Evolutionary conservation across 2,329 filamentous ascomycete species (phyloP).

Genomic region (Ceratocystis destructans): DNA sequence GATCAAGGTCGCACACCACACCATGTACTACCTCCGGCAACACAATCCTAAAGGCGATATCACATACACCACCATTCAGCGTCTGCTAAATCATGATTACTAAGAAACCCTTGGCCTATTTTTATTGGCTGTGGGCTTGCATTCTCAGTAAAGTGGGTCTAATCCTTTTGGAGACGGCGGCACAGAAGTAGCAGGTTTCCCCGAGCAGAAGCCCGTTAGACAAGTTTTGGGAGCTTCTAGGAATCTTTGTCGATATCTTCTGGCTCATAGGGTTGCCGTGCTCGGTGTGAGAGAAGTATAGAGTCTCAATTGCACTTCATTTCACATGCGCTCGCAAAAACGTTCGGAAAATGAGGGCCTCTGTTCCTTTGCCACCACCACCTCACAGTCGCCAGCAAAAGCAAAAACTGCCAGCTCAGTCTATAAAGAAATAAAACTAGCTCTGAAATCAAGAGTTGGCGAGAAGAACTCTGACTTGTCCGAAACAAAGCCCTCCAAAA

Average conservation of each 20-base stretch:
- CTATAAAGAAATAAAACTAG: too few species aligned
- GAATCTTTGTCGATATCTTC: not conserved
- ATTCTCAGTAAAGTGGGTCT: not conserved
- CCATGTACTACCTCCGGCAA: not conserved
- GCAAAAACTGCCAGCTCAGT: too few species aligned
- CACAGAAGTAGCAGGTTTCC: not conserved
- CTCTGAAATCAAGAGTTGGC: not conserved
- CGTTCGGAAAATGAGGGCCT: too few species aligned
- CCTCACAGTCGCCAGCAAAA: too few species aligned
- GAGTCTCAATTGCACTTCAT: not conserved
- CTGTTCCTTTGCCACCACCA: too few species aligned
- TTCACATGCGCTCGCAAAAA: too few species aligned
- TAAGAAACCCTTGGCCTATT: not conserved
- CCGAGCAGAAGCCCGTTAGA: not conserved
- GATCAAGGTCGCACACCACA: too few species aligned
- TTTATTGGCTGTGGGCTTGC: not conserved
- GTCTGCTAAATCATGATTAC: not conserved
- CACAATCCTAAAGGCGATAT: not conserved
- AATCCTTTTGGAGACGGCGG: not conserved
- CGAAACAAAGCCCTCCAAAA: not conserved
- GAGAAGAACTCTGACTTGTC: not conserved
- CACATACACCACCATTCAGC: not conserved
- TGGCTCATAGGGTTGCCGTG: not conserved
- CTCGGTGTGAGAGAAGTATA: not conserved
- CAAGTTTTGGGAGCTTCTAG: not conserved